phyloP scores from a whole-genome alignment of 1,284 basidiomycete species.

The Ganoderma multipileum region DNA sequence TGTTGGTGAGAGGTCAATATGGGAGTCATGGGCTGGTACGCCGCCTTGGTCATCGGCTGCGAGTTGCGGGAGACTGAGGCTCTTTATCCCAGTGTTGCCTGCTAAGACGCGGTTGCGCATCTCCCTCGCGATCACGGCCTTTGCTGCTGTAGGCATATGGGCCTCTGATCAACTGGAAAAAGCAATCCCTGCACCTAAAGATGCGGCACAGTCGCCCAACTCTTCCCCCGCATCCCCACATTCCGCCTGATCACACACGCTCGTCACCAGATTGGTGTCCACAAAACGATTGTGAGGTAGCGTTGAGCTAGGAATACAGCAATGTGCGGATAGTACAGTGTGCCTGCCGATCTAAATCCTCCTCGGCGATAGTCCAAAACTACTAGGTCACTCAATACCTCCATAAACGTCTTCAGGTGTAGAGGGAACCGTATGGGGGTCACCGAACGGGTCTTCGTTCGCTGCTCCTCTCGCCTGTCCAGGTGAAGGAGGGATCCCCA shows the following conservation, averaged over 20 bases:
- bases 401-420: constrained; percentile 27
- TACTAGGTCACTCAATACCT: constrained; percentile 13
- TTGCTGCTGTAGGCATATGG: constrained; percentile 58
- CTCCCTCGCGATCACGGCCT: constrained; percentile 59
- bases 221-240: not conserved
- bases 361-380: not conserved
- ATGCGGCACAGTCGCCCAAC: not conserved
- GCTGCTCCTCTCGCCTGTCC: not conserved
- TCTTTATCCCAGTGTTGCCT: constrained; percentile 55
- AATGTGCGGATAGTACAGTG: constrained; percentile 25
- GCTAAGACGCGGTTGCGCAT: constrained; percentile 63
- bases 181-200: constrained; percentile 40
- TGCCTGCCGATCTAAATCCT: constrained; percentile 5
- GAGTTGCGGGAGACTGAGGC: not conserved
- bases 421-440: constrained; percentile 12
- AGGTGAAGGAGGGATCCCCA: not conserved
- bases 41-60: not conserved
- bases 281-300: constrained; percentile 22
- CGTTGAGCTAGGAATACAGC: constrained; percentile 24
- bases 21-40: constrained; percentile 45
- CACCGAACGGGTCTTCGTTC: constrained; percentile 22
- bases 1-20: constrained; percentile 38
- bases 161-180: constrained; percentile 65
- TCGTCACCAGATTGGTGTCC: not conserved
- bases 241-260: constrained; percentile 1